Base-by-base conservation (phyloP, 2,329 filamentous ascomycete species). In the Ophiobolus disseminans region DNA sequence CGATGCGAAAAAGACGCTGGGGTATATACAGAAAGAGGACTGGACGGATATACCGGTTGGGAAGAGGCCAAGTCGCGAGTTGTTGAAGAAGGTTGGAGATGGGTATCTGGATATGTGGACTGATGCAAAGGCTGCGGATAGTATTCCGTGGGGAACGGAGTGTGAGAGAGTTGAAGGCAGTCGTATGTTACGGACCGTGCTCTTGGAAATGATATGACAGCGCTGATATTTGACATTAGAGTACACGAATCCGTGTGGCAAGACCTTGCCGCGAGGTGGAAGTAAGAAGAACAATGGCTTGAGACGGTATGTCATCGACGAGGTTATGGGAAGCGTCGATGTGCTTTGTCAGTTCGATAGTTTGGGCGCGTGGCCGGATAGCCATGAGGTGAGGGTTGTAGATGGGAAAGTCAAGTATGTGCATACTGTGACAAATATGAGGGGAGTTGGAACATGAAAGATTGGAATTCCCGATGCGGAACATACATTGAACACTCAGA, bases 31-130 rank as follows among this genome's bases (percentile, higher is more conserved):
- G 23, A 56, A 53, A 20, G 62, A 69, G 40, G 57, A 63, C 43
- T 69, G 65, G 66, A 51, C 40, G 3, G 42, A 46, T 1, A 58
- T 68, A 32, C 46, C 59, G 3, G 54, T 50, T 0, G 41, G 48
- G 1, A 53, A 51, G 10, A 55, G 55, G 8, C 62, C 63, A n/a
- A 60, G 55, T 11, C 53, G 66, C n/a, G 62, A 65, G 1, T 22
- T 65, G 9, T 48, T 69, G 17, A 66, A 60, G 35, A 62, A 60
- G 31, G 53, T 57, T 4, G 63, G 66, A 3, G 65, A 68, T 36
- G 65, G 48, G 2, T 69, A 69, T 38, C 46, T 69, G 4, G 63
- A 69, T 23, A 69, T 68, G 63, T 69, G 65, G 63, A 69, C 65
- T 3, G 57, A 69, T 48, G 36, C 55, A 4, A 65, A 59, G 30